Evolutionary conservation across 2,329 filamentous ascomycete species (phyloP), one percentile per base, ranked within the genome.

Genomic region (Aspergillus fructus): DNA sequence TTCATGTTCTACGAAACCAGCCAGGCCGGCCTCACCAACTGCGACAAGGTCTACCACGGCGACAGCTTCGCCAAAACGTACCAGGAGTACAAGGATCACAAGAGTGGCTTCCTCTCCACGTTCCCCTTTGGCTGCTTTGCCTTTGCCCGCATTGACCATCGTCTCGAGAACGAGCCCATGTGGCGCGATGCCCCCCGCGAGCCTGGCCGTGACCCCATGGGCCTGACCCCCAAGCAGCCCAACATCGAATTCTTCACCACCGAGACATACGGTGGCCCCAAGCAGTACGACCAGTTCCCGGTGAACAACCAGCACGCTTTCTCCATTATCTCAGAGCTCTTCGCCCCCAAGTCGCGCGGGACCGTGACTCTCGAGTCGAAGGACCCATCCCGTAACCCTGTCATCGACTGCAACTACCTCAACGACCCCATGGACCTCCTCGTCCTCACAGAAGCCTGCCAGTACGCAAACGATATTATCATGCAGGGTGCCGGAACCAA

Each of bases 41-140:
- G 87, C 67, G 70, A 81, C 56, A 75, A 80, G n/a, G 77, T 83
- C 42, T 84, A 84, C 69, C 83, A 85, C 59, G 78, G 76, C 34
- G 75, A 83, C 61, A 81, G 79, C 24, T 73, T 82, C 17, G 73
- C 74, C 12, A 79, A 79, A 52, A 78, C 82, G 0, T 82, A 83
- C 63, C 69, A 76, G 12, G 76, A 82, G 48, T 88, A 83, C 79
- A 80, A 84, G 67, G 79, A 84, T 30, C 78, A 82, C 50, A 85
- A 85, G 64, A 75, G 77, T 2, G 85, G 86, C 1, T 76, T 84
- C 34, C 73, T 88, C 1, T 83, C 85, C 1, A 81, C 78, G 0
- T 87, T 88, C 63, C 85, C 85, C 9, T 88, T 88, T 52, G 85
- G 85, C 41, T 78, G 79, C 11, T 87, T 88, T 56, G 84, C 80